A percentile compares a stretch with the other conserved stretches of the same genome.
Conservation (phyloP, 1,284 basidiomycete species). For the Rhodotorula sp. region DNA sequence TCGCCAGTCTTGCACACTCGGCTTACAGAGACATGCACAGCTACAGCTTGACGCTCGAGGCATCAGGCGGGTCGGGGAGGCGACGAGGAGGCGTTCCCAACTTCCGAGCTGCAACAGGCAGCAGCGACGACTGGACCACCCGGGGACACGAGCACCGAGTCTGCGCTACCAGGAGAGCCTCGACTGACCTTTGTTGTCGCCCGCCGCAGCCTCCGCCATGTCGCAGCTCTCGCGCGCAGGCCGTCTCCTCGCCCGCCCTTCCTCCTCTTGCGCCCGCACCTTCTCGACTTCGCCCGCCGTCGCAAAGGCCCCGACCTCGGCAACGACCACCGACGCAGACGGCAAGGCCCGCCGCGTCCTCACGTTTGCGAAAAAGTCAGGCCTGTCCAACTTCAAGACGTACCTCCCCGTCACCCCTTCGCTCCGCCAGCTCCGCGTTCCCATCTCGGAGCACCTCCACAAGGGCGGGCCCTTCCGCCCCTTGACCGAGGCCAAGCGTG, state of each 20-base stretch:
- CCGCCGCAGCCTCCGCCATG: background rate
- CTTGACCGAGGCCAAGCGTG: conserved; percentile 79
- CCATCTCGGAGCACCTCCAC: conserved; percentile 78
- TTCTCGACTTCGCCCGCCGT: conserved; percentile 17
- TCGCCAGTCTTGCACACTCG: no score
- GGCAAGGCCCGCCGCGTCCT: conserved; percentile 30
- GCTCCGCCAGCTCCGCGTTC: conserved; percentile 81
- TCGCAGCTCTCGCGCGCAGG: conserved; percentile 11
- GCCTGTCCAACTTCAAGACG: conserved; percentile 66
- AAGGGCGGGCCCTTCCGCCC: conserved; percentile 77
- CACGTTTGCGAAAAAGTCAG: conserved; percentile 36
- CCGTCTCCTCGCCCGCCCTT: conserved; percentile 6
- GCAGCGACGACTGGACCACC: no score
- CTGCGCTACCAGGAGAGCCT: background rate
- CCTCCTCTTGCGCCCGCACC: conserved; percentile 8
- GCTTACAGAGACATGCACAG: no score
- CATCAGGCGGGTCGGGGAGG: no score
- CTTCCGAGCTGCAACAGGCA: no score
- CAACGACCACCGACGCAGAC: conserved; percentile 8
- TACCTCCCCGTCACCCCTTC: conserved; percentile 86
- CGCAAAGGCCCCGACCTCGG: conserved; percentile 18
- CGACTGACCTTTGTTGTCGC: no score
- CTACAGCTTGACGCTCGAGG: no score
- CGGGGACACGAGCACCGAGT: background rate
- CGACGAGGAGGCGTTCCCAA: no score